A percentile compares a stretch with the other conserved stretches of the same genome.
Conservation (phyloP, 108 stramenopile genomes). For the Tribonema minus region DNA sequence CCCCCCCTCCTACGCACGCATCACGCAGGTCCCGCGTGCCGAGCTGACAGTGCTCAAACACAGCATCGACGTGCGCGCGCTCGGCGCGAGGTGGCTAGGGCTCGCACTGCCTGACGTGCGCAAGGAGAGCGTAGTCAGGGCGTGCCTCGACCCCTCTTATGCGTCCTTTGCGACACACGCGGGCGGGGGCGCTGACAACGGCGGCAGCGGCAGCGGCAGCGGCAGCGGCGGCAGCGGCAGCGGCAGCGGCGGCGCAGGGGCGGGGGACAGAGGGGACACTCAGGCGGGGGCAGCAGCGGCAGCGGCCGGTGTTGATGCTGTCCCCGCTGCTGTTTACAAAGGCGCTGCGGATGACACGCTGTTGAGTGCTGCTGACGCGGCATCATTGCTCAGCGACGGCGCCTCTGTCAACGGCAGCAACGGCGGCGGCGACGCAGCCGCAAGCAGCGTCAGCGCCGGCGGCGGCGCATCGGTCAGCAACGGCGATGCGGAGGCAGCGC, state of each 20-base stretch:
- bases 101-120: slow-evolving; percentile 17
- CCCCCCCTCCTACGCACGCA: too few species aligned
- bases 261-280: too few species aligned
- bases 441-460: not conserved
- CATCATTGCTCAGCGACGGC: too few species aligned
- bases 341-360: not conserved
- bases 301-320: too few species aligned
- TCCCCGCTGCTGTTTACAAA: too few species aligned
- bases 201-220: too few species aligned
- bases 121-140: slow-evolving; percentile 36
- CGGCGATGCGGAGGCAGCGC: too few species aligned
- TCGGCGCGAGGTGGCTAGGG: slow-evolving; percentile 22
- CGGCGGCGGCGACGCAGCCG: too few species aligned
- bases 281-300: too few species aligned
- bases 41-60: slow-evolving; percentile 4
- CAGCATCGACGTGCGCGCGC: slow-evolving; percentile 1
- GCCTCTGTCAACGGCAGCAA: not conserved
- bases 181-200: too few species aligned
- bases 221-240: too few species aligned
- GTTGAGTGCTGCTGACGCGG: not conserved
- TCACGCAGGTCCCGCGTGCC: not conserved
- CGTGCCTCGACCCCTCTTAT: not conserved
- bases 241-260: too few species aligned
- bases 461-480: not conserved
- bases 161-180: not conserved